phyloP scores from a whole-genome alignment of 2,329 filamentous ascomycete species.

The Sarocladiaceae sp. region DNA sequence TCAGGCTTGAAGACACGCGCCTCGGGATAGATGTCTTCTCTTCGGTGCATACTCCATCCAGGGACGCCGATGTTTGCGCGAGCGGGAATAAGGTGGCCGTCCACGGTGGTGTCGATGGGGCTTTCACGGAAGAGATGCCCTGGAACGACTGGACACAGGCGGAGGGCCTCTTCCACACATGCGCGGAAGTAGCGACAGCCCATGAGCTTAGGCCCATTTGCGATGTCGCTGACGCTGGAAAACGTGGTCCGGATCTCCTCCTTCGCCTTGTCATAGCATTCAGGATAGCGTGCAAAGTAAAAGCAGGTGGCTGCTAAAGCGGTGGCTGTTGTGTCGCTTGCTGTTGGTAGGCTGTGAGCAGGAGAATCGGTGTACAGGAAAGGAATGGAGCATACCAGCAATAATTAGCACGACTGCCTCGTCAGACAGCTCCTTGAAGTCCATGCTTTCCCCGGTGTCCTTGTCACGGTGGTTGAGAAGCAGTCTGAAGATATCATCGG shows the following conservation, averaged over 20 bases:
- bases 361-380: not conserved
- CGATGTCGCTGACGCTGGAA: constrained; percentile 24
- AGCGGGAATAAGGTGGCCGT: constrained; percentile 22
- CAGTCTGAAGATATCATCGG: constrained; percentile 9
- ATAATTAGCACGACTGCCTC: constrained; percentile 10
- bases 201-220: constrained; percentile 16
- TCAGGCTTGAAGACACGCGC: constrained; percentile 9
- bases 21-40: constrained; percentile 4
- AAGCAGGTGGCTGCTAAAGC: constrained; percentile 9
- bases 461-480: constrained; percentile 8
- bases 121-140: constrained; percentile 1
- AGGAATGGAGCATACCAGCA: constrained; percentile 5
- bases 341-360: not conserved
- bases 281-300: constrained; percentile 10
- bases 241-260: constrained; percentile 30
- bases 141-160: constrained; percentile 27
- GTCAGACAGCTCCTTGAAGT: constrained; percentile 9
- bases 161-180: constrained; percentile 30
- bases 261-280: constrained; percentile 17
- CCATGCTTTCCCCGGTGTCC: constrained; percentile 10
- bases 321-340: constrained; percentile 10
- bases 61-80: constrained; percentile 60
- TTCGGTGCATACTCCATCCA: constrained; percentile 9
- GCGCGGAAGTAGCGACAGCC: constrained; percentile 27
- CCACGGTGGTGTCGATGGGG: not conserved